These are phyloP conservation scores for Ustilago esculenta DNA, from an alignment of 1,284 basidiomycete species.

Conservation along the genomic window DNA sequence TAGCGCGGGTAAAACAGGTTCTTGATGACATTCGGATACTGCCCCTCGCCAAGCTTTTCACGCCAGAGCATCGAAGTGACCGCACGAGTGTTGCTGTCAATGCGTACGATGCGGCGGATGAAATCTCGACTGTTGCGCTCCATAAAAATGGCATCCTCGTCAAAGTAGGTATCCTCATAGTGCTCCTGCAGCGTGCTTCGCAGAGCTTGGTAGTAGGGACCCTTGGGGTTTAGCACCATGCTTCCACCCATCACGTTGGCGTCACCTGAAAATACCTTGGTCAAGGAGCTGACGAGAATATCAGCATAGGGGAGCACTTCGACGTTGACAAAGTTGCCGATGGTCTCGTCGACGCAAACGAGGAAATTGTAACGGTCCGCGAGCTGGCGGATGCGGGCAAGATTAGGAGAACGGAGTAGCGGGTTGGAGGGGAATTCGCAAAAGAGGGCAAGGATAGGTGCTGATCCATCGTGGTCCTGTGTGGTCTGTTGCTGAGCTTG, in stretches of 20 bases:
- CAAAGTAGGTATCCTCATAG: conserved; percentile 89
- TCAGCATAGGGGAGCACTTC: conserved; percentile 89
- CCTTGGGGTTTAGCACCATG: conserved; percentile 77
- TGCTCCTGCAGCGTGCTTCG: conserved; percentile 73
- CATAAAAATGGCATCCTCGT: conserved; percentile 94
- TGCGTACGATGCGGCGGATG: conserved; percentile 76
- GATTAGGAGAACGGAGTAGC: conserved; percentile 82
- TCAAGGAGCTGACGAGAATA: conserved; percentile 90
- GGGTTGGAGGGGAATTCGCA: conserved; percentile 96
- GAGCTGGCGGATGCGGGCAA: conserved; percentile 79
- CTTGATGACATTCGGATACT: conserved; percentile 72
- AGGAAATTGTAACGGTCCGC: conserved; percentile 90
- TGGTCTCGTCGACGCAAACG: conserved; percentile 92
- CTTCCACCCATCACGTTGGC: conserved; percentile 95
- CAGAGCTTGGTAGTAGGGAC: conserved; percentile 76
- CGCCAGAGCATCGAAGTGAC: conserved; percentile 80
- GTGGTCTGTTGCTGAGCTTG: conserved; percentile 68
- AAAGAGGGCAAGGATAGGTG: conserved; percentile 69
- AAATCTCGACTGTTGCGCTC: conserved; percentile 98
- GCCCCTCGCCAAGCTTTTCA: conserved; percentile 25
- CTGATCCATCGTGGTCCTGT: conserved; percentile 44
- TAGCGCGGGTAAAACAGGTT: conserved; percentile 91
- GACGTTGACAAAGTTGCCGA: conserved; percentile 96
- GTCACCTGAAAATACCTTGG: conserved; percentile 94
- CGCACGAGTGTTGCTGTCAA: conserved; percentile 84